Conservation (phyloP, 352 stramenopile species). For the Elongisporangium anandrum region DNA sequence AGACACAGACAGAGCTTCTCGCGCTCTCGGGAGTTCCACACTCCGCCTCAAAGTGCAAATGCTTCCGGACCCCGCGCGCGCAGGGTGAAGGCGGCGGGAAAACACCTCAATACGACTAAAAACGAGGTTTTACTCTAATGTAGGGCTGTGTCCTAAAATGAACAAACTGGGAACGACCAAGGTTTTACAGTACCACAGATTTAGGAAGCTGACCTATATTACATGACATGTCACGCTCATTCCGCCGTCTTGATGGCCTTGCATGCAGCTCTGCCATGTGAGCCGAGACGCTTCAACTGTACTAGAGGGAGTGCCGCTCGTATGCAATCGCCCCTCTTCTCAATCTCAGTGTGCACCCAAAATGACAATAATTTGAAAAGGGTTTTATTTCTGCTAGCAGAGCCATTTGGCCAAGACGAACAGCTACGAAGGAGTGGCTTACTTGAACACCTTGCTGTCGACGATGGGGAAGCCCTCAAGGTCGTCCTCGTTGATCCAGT, state of each 20-base stretch:
- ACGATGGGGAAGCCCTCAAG: conserved; percentile 87
- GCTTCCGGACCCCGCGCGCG: background rate
- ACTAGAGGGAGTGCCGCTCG: too few species aligned
- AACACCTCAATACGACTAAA: background rate
- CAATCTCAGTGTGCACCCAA: background rate
- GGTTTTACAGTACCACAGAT: background rate
- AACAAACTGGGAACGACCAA: too few species aligned
- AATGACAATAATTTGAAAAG: background rate
- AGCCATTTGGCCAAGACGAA: background rate
- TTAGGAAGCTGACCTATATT: background rate
- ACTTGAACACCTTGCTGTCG: conserved; percentile 95
- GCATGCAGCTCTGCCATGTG: too few species aligned
- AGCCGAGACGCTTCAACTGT: too few species aligned
- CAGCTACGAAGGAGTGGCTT: conserved; percentile 17
- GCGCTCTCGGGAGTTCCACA: background rate
- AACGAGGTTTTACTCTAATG: background rate
- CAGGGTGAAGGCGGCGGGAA: background rate
- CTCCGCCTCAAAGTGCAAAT: background rate
- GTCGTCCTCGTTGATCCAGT: conserved; percentile 88
- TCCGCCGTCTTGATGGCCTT: background rate
- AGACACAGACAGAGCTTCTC: background rate
- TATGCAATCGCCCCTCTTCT: too few species aligned
- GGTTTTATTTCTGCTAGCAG: background rate
- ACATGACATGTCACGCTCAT: too few species aligned
- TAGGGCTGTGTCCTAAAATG: background rate